A percentile compares a stretch with the other conserved stretches of the same genome.
Conservation (phyloP, 228 moss, liverwort and hornwort genomes). For the Sphagnum fallax region DNA sequence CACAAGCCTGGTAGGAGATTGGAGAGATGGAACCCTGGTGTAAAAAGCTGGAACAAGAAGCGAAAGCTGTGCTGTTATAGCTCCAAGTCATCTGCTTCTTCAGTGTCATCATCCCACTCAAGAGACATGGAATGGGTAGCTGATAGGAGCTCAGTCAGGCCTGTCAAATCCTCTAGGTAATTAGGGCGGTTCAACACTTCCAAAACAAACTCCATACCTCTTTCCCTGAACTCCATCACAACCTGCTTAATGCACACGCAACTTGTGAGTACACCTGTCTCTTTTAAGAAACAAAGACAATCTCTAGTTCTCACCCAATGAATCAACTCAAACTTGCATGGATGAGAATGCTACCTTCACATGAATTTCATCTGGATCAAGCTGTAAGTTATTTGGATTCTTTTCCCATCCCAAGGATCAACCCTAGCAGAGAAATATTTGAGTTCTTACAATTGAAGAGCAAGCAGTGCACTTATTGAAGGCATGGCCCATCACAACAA, state of each 20-base stretch:
- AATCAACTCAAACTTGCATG: neutral
- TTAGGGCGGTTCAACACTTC: conserved; percentile 88
- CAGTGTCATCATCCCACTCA: conserved; percentile 81
- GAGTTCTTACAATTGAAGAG: conserved; percentile 58
- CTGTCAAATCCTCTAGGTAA: conserved; percentile 91
- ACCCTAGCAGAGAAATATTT: too few relatives aligned
- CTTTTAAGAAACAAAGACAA: neutral
- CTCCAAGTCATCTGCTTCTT: conserved; percentile 41
- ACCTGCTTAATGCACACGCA: conserved; percentile 40
- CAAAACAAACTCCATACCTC: conserved; percentile 68
- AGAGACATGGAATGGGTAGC: conserved; percentile 54
- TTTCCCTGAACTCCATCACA: conserved; percentile 63
- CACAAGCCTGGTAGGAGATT: too few relatives aligned
- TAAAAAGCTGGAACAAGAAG: too few relatives aligned
- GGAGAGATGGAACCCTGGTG: too few relatives aligned
- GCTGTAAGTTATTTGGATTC: too few relatives aligned
- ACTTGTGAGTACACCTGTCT: neutral
- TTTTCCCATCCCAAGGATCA: too few relatives aligned
- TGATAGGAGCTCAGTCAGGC: conserved; percentile 82
- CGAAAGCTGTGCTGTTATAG: too few relatives aligned
- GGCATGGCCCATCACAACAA: conserved; percentile 80
- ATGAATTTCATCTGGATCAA: too few relatives aligned
- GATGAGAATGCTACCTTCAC: too few relatives aligned
- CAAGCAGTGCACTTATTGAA: conserved; percentile 99
- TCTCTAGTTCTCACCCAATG: neutral